Conservation (phyloP, 2,329 filamentous ascomycete species). For the Pyricularia grisea region DNA sequence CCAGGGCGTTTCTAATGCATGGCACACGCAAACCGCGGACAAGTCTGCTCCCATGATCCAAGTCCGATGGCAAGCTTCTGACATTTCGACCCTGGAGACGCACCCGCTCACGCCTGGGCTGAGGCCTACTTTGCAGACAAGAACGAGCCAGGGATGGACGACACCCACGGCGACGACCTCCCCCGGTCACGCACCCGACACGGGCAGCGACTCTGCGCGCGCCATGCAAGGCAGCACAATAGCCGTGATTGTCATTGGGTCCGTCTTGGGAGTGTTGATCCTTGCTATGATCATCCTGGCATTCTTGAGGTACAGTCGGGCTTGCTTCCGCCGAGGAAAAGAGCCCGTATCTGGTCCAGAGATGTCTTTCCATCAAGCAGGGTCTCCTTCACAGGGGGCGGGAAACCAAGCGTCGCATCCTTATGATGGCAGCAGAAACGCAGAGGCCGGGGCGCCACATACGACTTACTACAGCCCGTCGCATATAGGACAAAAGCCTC, state of each 20-base stretch:
- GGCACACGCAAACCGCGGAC: background rate
- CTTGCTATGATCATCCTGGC: background rate
- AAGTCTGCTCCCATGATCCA: conserved; percentile 1
- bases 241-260: background rate
- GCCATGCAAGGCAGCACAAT: background rate
- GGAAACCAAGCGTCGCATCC: background rate
- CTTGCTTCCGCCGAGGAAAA: background rate
- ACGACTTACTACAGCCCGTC: background rate
- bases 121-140: too few relatives aligned
- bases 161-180: background rate
- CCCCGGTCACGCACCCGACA: background rate
- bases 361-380: background rate
- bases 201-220: background rate
- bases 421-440: background rate
- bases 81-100: conserved; percentile 3
- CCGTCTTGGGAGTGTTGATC: background rate
- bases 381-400: background rate
- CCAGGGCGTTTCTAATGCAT: background rate
- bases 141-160: too few relatives aligned
- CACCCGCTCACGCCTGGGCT: background rate
- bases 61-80: conserved; percentile 3
- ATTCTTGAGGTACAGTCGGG: background rate
- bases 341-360: background rate
- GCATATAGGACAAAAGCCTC: background rate
- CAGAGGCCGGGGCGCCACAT: background rate